phyloP scores from a whole-genome alignment of 352 stramenopile genomes.

The Globisporangium takayamanum region DNA sequence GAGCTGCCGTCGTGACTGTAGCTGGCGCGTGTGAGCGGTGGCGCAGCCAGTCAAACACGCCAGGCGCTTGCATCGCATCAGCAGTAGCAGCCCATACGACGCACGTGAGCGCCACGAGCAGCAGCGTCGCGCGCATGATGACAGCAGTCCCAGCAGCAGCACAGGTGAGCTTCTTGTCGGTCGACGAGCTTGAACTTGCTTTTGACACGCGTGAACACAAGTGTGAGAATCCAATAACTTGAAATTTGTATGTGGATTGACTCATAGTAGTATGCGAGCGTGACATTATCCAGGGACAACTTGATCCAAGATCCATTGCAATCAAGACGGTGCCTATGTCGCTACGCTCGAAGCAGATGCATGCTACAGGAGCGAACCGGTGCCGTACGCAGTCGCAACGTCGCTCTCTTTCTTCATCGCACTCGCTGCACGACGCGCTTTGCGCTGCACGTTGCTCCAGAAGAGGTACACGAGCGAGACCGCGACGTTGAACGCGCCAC shows the following conservation, averaged over 20 bases:
- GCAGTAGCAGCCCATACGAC: background rate
- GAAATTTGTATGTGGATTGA: too few species aligned
- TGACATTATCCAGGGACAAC: background rate
- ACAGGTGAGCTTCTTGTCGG: background rate
- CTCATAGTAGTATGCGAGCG: too few species aligned
- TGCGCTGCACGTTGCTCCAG: slow-evolving; percentile 56
- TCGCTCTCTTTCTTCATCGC: background rate
- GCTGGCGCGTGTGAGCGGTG: background rate
- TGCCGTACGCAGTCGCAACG: slow-evolving; percentile 25
- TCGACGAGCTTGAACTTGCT: background rate
- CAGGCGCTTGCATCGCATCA: background rate
- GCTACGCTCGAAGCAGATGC: too few species aligned
- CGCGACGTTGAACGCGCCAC: slow-evolving; percentile 56
- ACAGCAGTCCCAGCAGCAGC: background rate
- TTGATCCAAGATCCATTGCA: too few species aligned
- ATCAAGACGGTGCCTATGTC: too few species aligned
- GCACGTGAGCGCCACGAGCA: background rate
- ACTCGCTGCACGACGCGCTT: background rate
- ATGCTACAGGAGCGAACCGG: slow-evolving; percentile 27
- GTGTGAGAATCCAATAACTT: too few species aligned
- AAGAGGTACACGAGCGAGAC: slow-evolving; percentile 52
- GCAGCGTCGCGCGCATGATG: background rate
- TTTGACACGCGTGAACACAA: too few species aligned
- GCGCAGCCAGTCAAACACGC: background rate
- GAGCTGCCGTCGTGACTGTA: background rate